Conservation (phyloP, 805 yeast genomes). For the Tetrapisispora namnaoensis region DNA sequence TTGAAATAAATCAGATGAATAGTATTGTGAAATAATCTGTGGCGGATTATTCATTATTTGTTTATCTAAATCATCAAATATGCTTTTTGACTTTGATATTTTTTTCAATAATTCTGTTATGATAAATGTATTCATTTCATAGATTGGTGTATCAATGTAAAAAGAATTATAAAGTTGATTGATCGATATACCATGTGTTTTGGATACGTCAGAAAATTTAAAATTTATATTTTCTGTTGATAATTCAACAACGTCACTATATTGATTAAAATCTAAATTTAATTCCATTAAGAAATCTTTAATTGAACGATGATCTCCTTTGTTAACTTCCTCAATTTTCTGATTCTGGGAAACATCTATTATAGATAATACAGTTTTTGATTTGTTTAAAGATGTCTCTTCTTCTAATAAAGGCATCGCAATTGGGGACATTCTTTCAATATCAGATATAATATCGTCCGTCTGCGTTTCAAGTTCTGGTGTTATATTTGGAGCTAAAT, state of each 20-base stretch:
- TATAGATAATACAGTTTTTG: not conserved
- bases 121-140: conserved; percentile 43
- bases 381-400: not conserved
- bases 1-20: conserved; percentile 31
- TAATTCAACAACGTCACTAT: not conserved
- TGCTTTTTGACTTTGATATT: conserved; percentile 38
- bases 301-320: not conserved
- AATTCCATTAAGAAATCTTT: not conserved
- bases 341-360: not conserved
- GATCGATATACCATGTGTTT: conserved; percentile 5
- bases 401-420: not conserved
- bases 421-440: conserved; percentile 5
- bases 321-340: not conserved
- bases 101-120: conserved; percentile 44
- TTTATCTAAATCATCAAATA: conserved; percentile 40
- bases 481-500: not conserved
- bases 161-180: conserved; percentile 12
- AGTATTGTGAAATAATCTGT: conserved; percentile 42
- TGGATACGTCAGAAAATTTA: not conserved
- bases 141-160: conserved; percentile 22
- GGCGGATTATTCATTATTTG: conserved; percentile 38
- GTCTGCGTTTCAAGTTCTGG: not conserved
- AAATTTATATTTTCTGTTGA: not conserved
- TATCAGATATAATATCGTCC: conserved; percentile 1
- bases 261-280: not conserved